Percentiles rank a stretch among this genome's conserved stretches.
phyloP scores from a whole-genome alignment of 192 early-diverging fungal species.

The Podila minutissima region DNA sequence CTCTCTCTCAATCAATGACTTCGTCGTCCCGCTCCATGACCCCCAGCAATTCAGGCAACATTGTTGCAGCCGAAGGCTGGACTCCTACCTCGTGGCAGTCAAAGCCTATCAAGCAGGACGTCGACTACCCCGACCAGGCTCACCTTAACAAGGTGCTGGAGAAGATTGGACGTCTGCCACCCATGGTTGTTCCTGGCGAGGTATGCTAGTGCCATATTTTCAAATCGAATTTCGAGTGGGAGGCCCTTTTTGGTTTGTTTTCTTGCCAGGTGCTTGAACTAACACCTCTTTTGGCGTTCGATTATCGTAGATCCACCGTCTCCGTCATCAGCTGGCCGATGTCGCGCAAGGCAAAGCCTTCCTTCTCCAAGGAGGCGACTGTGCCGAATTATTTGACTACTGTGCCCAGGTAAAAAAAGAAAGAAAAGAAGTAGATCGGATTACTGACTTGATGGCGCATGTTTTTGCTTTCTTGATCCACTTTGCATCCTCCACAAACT shows the following conservation, averaged over 20 bases:
- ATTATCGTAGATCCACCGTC: constrained; percentile 70
- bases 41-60: background rate
- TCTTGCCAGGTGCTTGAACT: background rate
- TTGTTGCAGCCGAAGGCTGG: constrained; percentile 52
- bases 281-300: background rate
- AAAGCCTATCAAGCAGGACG: constrained; percentile 85
- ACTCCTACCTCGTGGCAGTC: constrained; percentile 71
- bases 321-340: constrained; percentile 84
- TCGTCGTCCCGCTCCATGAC: constrained; percentile 4
- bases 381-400: constrained; percentile 97
- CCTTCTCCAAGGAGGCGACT: constrained; percentile 96
- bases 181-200: constrained; percentile 84
- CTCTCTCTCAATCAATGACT: background rate
- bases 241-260: background rate
- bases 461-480: background rate
- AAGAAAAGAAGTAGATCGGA: background rate
- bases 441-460: background rate
- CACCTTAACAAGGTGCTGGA: constrained; percentile 73
- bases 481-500: background rate
- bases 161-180: constrained; percentile 82
- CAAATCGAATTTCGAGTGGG: no score
- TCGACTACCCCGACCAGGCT: constrained; percentile 79
- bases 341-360: constrained; percentile 91
- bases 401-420: constrained; percentile 74
- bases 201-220: constrained; percentile 46